A percentile compares a stretch with the other conserved stretches of the same genome.
These are phyloP conservation scores for Guadua angustifolia DNA, from an alignment of 176 grass and related monocot genomes.

Conservation along the genomic window DNA sequence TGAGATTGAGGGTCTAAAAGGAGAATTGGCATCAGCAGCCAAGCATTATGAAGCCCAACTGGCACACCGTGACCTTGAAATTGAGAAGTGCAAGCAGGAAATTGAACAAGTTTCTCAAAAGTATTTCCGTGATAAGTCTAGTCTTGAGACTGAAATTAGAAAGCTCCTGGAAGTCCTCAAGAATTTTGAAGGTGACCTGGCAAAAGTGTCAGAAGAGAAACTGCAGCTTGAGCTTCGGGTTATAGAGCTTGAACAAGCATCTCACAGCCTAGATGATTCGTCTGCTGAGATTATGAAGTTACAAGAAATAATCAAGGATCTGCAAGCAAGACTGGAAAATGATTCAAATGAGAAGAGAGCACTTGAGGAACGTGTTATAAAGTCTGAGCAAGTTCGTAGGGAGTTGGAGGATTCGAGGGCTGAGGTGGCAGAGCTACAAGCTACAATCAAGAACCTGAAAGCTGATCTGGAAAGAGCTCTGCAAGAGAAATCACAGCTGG, in stretches of 20 bases:
- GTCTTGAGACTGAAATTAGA: conserved; percentile 56
- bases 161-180: conserved; percentile 48
- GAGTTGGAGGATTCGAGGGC: conserved; percentile 56
- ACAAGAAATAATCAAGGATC: conserved; percentile 51
- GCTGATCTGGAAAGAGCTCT: conserved; percentile 46
- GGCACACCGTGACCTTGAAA: conserved; percentile 48
- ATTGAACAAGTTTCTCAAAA: conserved; percentile 50
- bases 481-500: conserved; percentile 58
- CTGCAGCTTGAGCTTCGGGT: conserved; percentile 49
- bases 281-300: conserved; percentile 47
- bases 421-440: conserved; percentile 44
- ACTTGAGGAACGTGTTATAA: conserved; percentile 56
- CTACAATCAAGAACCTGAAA: conserved; percentile 54
- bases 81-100: conserved; percentile 59
- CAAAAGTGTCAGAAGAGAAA: conserved; percentile 55
- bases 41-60: conserved; percentile 59
- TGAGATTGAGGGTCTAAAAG: conserved; percentile 56
- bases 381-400: conserved; percentile 53
- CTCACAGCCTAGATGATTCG: conserved; percentile 53
- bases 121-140: conserved; percentile 61
- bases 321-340: conserved; percentile 63
- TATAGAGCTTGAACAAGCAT: conserved; percentile 54
- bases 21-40: conserved; percentile 50
- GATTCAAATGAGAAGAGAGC: conserved; percentile 51
- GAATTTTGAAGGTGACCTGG: conserved; percentile 55